These are phyloP conservation scores for Scenedesmus sp. DNA, from an alignment of 163 green algal genomes.

Conservation along the genomic window DNA sequence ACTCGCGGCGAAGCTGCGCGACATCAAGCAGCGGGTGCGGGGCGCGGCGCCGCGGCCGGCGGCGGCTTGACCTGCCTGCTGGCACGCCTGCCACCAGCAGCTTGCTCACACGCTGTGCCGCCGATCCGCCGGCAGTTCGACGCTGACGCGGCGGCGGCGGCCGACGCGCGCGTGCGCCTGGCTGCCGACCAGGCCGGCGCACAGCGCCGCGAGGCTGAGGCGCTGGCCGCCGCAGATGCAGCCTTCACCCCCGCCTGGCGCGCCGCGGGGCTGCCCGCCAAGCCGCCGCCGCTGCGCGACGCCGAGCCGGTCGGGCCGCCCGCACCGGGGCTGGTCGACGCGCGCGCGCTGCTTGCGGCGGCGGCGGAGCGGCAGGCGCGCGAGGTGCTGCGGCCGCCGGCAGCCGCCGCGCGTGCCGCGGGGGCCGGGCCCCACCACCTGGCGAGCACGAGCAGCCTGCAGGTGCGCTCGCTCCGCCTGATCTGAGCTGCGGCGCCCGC, in stretches of 20 bases:
- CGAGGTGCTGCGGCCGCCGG: constrained; percentile 60
- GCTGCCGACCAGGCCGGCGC: background rate
- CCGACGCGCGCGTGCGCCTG: background rate
- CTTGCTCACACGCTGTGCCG: background rate
- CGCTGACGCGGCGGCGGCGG: constrained; percentile 17
- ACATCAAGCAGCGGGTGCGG: constrained; percentile 20
- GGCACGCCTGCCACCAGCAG: background rate
- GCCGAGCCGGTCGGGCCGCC: constrained; percentile 44
- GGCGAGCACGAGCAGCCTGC: constrained; percentile 53
- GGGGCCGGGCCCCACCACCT: constrained; percentile 60
- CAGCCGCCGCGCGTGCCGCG: constrained; percentile 60
- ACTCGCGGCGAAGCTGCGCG: background rate
- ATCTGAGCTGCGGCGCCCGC: background rate
- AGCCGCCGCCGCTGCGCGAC: constrained; percentile 59
- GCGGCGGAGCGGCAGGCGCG: constrained; percentile 33
- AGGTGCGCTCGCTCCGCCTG: constrained; percentile 28
- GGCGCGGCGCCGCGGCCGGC: background rate
- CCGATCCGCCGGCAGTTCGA: background rate
- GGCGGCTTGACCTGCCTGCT: background rate
- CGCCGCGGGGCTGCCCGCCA: constrained; percentile 60
- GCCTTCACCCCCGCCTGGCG: constrained; percentile 73
- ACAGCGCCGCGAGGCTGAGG: background rate
- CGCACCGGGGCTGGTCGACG: constrained; percentile 52
- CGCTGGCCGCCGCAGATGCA: constrained; percentile 44
- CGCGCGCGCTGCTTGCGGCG: constrained; percentile 54